Base-by-base conservation (phyloP, 1,139 yeast genomes). In the Sugiyamaella japonica region DNA sequence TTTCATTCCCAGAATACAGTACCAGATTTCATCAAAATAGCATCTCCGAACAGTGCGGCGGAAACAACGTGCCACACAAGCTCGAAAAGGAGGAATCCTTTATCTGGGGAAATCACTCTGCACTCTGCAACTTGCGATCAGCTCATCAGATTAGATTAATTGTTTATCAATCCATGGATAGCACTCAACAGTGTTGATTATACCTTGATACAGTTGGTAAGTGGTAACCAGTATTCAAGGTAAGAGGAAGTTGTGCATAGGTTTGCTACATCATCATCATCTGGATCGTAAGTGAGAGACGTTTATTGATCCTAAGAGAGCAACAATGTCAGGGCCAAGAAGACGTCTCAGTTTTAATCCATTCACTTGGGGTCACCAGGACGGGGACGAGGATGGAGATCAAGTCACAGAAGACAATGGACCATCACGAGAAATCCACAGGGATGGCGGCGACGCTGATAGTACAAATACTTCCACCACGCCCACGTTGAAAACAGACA, bases 271-370 rank as follows among this genome's bases (percentile, higher is more conserved):
- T 20, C 25, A 20, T 20, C 25, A 20, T 20, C 25, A 20, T 3
- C 25, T 20, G 3, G 25, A 20, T 20, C 25, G 25, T 20, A 20
- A 20, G 5, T 20, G 25, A 20, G n/a, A n/a, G n/a, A n/a, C n/a
- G n/a, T n/a, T n/a, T n/a, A n/a, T n/a, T n/a, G n/a, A n/a, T n/a
- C n/a, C n/a, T n/a, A n/a, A n/a, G 31, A 9, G 31, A 28, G 6
- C 6, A 28, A 41, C 12, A 8, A 46, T 46, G 50, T 42, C 50
- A 12, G 50, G 25, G 7, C n/a, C 42, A 13, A 38, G n/a, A 12
- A 36, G 34, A 15, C 34, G 50, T 23, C 13, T 46, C 15, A 46
- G 50, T 25, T 37, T 46, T n/a, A 46, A 46, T 37, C 50, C 50
- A 28, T 46, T 36, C 16, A 46, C 17, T 32, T 46, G 50, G 50